Conservation (phyloP, 2,329 filamentous ascomycete species). For the Diaporthe caulivora region DNA sequence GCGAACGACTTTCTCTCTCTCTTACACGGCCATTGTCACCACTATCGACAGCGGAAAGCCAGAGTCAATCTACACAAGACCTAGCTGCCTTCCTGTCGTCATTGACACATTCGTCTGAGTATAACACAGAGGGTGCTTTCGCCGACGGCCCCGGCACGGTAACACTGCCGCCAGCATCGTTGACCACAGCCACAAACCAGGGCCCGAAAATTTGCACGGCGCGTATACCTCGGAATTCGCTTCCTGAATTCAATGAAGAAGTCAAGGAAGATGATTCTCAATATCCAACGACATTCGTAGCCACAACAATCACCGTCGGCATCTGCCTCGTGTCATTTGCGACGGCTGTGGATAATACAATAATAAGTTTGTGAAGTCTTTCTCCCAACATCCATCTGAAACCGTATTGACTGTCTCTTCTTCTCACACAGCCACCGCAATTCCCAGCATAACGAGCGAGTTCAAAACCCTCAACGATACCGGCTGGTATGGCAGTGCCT, state of each 20-base stretch:
- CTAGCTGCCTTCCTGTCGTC: background rate
- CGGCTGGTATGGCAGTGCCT: slow-evolving; percentile 40
- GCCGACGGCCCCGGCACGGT: background rate
- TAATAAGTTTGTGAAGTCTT: background rate
- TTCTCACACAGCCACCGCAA: background rate
- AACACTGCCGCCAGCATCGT: background rate
- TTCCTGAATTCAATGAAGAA: too few relatives aligned
- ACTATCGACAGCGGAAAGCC: background rate
- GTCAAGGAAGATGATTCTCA: background rate
- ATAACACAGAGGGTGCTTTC: background rate
- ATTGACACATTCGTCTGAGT: background rate
- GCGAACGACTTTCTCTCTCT: background rate
- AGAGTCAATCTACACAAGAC: background rate
- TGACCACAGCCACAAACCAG: background rate
- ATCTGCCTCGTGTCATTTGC: background rate
- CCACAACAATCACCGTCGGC: background rate
- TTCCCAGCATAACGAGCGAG: slow-evolving; percentile 42
- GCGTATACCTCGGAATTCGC: background rate
- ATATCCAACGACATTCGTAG: background rate
- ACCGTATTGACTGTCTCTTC: background rate
- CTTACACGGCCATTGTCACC: background rate
- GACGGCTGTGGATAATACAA: background rate
- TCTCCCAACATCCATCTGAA: too few relatives aligned
- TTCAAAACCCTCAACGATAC: slow-evolving; percentile 53
- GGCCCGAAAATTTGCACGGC: background rate